Conservation (phyloP, 1,284 basidiomycete species). For the Moniliella sp. region DNA sequence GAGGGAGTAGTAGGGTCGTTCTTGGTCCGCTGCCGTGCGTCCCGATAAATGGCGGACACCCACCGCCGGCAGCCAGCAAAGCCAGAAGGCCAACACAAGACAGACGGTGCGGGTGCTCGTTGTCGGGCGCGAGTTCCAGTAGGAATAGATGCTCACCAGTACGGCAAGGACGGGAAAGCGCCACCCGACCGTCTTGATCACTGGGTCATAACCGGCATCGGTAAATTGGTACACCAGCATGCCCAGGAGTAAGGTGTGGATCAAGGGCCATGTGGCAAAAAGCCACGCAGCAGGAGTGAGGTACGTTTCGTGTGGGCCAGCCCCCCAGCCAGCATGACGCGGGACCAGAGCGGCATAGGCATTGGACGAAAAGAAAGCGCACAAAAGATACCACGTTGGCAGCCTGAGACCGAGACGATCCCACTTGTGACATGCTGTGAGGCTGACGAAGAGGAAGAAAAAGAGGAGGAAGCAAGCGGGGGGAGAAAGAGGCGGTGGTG, state of each 20-base stretch:
- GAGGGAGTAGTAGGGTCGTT: too few species aligned
- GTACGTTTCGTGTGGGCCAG: constrained; percentile 46
- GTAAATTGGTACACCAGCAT: constrained; percentile 75
- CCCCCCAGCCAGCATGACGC: constrained; percentile 1
- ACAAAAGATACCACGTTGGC: constrained; percentile 57
- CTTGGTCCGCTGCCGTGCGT: constrained; percentile 62
- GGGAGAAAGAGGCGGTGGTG: too few species aligned
- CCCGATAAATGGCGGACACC: constrained; percentile 74
- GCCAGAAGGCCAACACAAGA: constrained; percentile 35
- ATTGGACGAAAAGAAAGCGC: constrained; percentile 67
- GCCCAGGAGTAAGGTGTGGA: constrained; percentile 65
- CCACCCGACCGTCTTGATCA: constrained; percentile 70
- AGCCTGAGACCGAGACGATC: constrained; percentile 37
- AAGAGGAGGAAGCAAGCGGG: too few species aligned
- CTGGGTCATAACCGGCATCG: constrained; percentile 50
- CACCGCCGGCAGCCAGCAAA: constrained; percentile 47
- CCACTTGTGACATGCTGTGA: constrained; percentile 1
- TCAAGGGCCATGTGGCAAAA: constrained; percentile 54
- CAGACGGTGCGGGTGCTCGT: constrained; percentile 39
- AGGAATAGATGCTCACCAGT: constrained; percentile 74
- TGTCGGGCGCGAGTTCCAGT: constrained; percentile 54
- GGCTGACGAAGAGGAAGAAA: too few species aligned
- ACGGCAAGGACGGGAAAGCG: constrained; percentile 61
- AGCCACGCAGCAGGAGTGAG: constrained; percentile 71
- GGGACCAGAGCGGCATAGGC: constrained; percentile 51